Percentiles rank a stretch among this genome's conserved stretches.
These are phyloP conservation scores for Thymus mandschuricus DNA, from an alignment of 257 asterid species.

Conservation along the genomic window DNA sequence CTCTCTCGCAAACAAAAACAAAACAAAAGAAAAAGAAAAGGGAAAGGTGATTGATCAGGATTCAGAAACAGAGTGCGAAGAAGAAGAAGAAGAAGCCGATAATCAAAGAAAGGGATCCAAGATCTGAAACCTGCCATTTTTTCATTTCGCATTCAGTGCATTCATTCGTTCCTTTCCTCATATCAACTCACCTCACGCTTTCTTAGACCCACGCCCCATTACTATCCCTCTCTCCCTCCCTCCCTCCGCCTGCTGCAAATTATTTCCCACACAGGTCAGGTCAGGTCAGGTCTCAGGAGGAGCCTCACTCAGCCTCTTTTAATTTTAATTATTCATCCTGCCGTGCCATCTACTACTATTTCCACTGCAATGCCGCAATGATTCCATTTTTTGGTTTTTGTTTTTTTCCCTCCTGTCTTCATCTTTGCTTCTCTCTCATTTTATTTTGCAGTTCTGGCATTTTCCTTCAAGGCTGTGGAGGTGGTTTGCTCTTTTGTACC, in stretches of 20 bases:
- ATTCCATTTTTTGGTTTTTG: conserved; percentile 33
- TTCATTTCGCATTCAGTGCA: conserved; percentile 60
- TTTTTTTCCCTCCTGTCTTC: conserved; percentile 22
- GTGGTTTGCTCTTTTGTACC: conserved; percentile 30
- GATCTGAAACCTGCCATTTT: conserved; percentile 48
- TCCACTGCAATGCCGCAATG: conserved; percentile 32
- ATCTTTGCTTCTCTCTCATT: conserved; percentile 21
- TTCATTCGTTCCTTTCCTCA: conserved; percentile 40
- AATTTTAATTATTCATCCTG: conserved; percentile 11
- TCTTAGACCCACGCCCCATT: conserved; percentile 41
- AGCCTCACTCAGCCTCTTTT: conserved; percentile 29
- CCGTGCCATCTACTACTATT: conserved; percentile 10
- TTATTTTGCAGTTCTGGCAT: conserved; percentile 36
- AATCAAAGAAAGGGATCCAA: conserved; percentile 48
- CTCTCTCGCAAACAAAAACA: no score
- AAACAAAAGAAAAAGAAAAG: conserved; percentile 17
- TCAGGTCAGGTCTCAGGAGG: conserved; percentile 19
- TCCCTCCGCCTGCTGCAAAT: conserved; percentile 26
- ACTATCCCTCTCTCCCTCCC: conserved; percentile 18
- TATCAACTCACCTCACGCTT: conserved; percentile 48
- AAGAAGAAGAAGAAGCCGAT: conserved; percentile 40
- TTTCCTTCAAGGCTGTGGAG: conserved; percentile 35
- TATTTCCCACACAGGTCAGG: conserved; percentile 34
- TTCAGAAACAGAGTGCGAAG: conserved; percentile 41
- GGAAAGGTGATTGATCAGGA: conserved; percentile 45